These are phyloP conservation scores for Pleurotus djamor DNA, from an alignment of 768 basidiomycete species.

Conservation along the genomic window DNA sequence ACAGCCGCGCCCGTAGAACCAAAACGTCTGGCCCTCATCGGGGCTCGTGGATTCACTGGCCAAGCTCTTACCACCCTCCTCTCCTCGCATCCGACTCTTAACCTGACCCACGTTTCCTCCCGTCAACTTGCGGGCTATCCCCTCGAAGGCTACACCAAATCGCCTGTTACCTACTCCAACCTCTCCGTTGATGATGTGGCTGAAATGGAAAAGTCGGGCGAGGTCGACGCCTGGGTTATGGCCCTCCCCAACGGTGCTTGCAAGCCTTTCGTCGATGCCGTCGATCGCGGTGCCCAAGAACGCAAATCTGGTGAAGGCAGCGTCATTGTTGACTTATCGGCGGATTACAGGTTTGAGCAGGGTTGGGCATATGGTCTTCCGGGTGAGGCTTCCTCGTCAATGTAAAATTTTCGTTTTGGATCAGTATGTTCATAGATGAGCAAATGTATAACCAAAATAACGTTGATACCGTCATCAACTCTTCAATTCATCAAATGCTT, in stretches of 20 bases:
- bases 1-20: slow-evolving; percentile 43
- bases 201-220: slow-evolving; percentile 83
- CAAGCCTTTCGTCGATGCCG: slow-evolving; percentile 95
- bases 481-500: too few species aligned
- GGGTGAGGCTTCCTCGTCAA: slow-evolving; percentile 69
- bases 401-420: slow-evolving; percentile 26
- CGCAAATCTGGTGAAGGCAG: slow-evolving; percentile 55
- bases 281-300: slow-evolving; percentile 72
- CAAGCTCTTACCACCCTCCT: slow-evolving; percentile 88
- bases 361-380: slow-evolving; percentile 98
- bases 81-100: slow-evolving; percentile 83
- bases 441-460: slow-evolving; percentile 25
- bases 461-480: too few species aligned
- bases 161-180: slow-evolving; percentile 73
- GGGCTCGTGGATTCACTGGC: slow-evolving; percentile 95
- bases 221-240: slow-evolving; percentile 99
- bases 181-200: slow-evolving; percentile 78
- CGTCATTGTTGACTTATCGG: slow-evolving; percentile 89
- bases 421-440: slow-evolving; percentile 14
- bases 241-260: slow-evolving; percentile 97
- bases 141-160: slow-evolving; percentile 80
- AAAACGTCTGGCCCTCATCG: slow-evolving; percentile 94
- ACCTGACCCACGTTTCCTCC: slow-evolving; percentile 94
- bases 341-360: slow-evolving; percentile 93
- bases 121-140: slow-evolving; percentile 86